These are phyloP conservation scores for Galerina sulciceps DNA, from an alignment of 768 basidiomycete genomes.

Conservation along the genomic window DNA sequence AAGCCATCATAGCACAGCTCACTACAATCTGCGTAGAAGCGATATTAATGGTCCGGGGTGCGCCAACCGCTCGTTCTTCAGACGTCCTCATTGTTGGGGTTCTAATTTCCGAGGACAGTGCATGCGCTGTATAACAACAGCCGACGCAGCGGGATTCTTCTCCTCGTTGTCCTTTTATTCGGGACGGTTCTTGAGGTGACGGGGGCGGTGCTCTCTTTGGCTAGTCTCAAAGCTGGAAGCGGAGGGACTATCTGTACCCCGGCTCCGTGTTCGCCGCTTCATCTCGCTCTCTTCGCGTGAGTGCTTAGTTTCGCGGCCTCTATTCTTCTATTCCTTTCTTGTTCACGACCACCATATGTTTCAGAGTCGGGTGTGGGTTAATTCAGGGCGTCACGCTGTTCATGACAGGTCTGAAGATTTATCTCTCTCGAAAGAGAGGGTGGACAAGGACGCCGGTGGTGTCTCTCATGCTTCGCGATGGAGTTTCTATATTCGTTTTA, in stretches of 20 bases:
- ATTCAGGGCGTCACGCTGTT: constrained; percentile 4
- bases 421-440: neutral
- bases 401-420: neutral
- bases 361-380: neutral
- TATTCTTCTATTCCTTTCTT: neutral
- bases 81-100: neutral
- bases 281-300: neutral
- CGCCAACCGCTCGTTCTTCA: neutral
- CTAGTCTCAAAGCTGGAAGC: neutral
- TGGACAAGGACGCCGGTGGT: constrained; percentile 12
- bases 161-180: neutral
- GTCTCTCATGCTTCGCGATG: constrained; percentile 14
- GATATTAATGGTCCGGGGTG: constrained; percentile 12
- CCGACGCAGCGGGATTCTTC: neutral
- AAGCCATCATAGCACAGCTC: constrained; percentile 8
- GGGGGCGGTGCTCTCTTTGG: neutral
- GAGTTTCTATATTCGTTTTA: neutral
- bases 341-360: neutral
- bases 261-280: neutral
- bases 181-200: constrained; percentile 1
- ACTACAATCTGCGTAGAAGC: constrained; percentile 14
- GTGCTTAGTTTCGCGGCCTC: neutral
- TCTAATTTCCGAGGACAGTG: neutral
- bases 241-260: neutral
- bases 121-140: constrained; percentile 15